A percentile compares a stretch with the other conserved stretches of the same genome.
phyloP scores from a whole-genome alignment of 192 early-diverging fungal genomes.

The Coemansia sp. region DNA sequence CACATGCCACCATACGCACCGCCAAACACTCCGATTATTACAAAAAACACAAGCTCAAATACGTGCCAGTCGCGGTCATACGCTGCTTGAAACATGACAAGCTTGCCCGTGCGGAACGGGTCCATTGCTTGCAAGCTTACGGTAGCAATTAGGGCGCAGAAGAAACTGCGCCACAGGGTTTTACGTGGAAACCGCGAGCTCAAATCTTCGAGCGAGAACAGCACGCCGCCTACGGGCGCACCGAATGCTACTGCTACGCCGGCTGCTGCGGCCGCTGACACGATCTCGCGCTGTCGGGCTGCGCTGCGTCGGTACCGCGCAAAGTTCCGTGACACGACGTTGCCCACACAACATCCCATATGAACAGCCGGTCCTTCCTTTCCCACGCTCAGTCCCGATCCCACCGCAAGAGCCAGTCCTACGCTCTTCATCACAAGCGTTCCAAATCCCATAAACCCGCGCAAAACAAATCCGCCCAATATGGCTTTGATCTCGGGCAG shows the following conservation, averaged over 20 bases:
- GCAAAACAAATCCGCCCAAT: constrained; percentile 88
- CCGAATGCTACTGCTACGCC: constrained; percentile 79
- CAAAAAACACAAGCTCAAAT: constrained; percentile 84
- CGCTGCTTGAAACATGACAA: constrained; percentile 94
- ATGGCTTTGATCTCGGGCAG: constrained; percentile 89
- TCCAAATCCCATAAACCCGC: constrained; percentile 86
- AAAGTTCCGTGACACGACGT: constrained; percentile 78
- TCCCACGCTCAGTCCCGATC: constrained; percentile 83
- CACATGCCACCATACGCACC: constrained; percentile 80
- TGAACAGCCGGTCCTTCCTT: constrained; percentile 97
- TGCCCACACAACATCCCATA: constrained; percentile 87
- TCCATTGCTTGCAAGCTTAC: constrained; percentile 88
- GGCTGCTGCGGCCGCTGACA: constrained; percentile 70
- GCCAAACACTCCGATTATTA: constrained; percentile 78
- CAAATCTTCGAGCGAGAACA: constrained; percentile 85
- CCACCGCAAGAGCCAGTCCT: constrained; percentile 73
- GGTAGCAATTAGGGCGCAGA: constrained; percentile 94
- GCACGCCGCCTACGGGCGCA: constrained; percentile 68
- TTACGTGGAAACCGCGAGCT: constrained; percentile 91
- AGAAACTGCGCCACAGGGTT: constrained; percentile 96
- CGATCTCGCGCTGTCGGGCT: constrained; percentile 63
- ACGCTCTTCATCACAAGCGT: constrained; percentile 83
- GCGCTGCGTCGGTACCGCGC: constrained; percentile 83
- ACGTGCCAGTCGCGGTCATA: constrained; percentile 94
- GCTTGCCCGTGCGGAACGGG: constrained; percentile 94